A percentile compares a stretch with the other conserved stretches of the same genome.
phyloP scores from a whole-genome alignment of 2,329 filamentous ascomycete species.

The Phialophora expanda region DNA sequence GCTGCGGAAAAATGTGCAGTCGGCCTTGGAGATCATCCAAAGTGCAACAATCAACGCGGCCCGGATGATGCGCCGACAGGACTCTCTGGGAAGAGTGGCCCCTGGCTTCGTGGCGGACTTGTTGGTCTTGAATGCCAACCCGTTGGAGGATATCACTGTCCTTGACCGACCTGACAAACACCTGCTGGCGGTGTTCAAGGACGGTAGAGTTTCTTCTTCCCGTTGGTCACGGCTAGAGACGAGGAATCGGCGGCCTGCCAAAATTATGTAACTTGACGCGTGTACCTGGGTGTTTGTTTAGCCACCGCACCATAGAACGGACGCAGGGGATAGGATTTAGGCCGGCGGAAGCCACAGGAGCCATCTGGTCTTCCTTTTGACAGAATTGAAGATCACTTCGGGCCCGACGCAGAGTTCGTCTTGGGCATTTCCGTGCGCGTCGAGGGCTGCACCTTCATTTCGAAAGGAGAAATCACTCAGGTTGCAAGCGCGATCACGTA shows the following conservation, averaged over 20 bases:
- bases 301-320: background rate
- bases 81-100: slow-evolving; percentile 57
- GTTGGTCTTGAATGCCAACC: slow-evolving; percentile 59
- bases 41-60: slow-evolving; percentile 61
- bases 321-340: background rate
- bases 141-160: slow-evolving; percentile 60
- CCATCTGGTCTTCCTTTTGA: background rate
- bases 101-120: slow-evolving; percentile 60
- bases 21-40: slow-evolving; percentile 53
- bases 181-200: slow-evolving; percentile 60
- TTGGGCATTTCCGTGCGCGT: too few relatives aligned
- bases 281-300: background rate
- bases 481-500: too few relatives aligned
- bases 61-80: slow-evolving; percentile 54
- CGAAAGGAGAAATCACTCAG: too few relatives aligned
- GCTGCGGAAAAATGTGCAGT: slow-evolving; percentile 52
- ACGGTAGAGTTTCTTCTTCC: slow-evolving; percentile 53
- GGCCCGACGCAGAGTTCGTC: too few relatives aligned
- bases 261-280: slow-evolving; percentile 9
- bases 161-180: slow-evolving; percentile 55
- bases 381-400: too few relatives aligned
- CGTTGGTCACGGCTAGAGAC: slow-evolving; percentile 29
- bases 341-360: background rate
- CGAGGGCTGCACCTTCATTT: too few relatives aligned
- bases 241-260: slow-evolving; percentile 23